Evolutionary conservation across 2,329 filamentous ascomycete species (phyloP).

Genomic region (Trichophyton benhamiae): DNA sequence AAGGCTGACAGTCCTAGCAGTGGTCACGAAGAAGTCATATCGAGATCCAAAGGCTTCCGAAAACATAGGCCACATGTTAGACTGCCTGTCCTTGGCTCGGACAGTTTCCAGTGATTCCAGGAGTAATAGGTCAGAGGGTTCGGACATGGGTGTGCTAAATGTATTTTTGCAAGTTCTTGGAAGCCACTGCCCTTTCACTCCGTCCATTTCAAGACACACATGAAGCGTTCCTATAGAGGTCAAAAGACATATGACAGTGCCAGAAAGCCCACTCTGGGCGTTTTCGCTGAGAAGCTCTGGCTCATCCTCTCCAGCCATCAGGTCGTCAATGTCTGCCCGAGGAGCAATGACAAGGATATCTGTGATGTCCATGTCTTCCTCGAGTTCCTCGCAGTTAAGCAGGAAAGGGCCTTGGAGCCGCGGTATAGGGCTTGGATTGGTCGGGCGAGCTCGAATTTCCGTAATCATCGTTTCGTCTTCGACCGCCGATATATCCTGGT

Average conservation of each 20-base stretch:
- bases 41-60: conserved; percentile 43
- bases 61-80: conserved; percentile 41
- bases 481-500: conserved; percentile 37
- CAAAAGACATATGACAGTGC: conserved; percentile 46
- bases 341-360: conserved; percentile 48
- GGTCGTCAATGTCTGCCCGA: conserved; percentile 40
- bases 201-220: conserved; percentile 49
- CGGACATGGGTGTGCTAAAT: conserved; percentile 31
- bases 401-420: conserved; percentile 51
- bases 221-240: conserved; percentile 45
- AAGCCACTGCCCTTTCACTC: conserved; percentile 52
- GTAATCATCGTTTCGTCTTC: conserved; percentile 23
- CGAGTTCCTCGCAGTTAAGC: conserved; percentile 37
- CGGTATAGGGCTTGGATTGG: conserved; percentile 43
- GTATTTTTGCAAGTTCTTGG: conserved; percentile 34
- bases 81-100: conserved; percentile 17
- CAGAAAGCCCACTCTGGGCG: conserved; percentile 41
- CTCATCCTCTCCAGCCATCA: conserved; percentile 41
- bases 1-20: conserved; percentile 41
- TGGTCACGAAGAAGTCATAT: conserved; percentile 49
- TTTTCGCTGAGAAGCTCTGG: conserved; percentile 26
- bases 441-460: conserved; percentile 46
- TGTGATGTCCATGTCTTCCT: conserved; percentile 45
- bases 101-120: conserved; percentile 36
- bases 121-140: conserved; percentile 32